Evolutionary conservation across 2,329 filamentous ascomycete species (phyloP).

Genomic region (Fusarium sp.): DNA sequence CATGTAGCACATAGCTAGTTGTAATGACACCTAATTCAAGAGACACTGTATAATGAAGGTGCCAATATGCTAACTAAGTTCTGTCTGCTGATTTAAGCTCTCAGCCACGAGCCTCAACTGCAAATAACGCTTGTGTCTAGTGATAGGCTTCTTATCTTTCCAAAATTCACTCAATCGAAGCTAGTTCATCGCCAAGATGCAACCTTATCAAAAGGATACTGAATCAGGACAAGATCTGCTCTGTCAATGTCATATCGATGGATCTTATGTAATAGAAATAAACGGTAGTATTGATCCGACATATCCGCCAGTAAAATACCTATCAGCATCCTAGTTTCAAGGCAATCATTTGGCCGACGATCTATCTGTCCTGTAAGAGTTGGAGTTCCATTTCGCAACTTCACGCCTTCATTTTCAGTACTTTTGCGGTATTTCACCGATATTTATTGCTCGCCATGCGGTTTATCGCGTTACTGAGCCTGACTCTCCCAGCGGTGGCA

Average conservation of each 20-base stretch:
- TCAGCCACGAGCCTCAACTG: too few relatives aligned
- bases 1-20: not conserved
- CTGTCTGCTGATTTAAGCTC: too few relatives aligned
- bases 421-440: fast-evolving
- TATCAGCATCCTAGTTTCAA: not conserved
- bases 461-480: not conserved
- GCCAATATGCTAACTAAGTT: too few relatives aligned
- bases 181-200: not conserved
- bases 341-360: not conserved
- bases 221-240: not conserved
- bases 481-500: not conserved
- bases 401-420: fast-evolving
- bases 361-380: not conserved
- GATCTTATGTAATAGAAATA: not conserved
- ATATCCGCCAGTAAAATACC: not conserved
- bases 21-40: not conserved
- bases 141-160: not conserved
- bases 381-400: not conserved
- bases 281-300: not conserved
- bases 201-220: not conserved
- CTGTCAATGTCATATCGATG: fast-evolving
- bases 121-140: too few relatives aligned
- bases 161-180: not conserved
- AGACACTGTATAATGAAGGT: not conserved
- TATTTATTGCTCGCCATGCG: not conserved